These are phyloP conservation scores for Apiospora malaysiana DNA, from an alignment of 2,329 filamentous ascomycete species.

Conservation along the genomic window DNA sequence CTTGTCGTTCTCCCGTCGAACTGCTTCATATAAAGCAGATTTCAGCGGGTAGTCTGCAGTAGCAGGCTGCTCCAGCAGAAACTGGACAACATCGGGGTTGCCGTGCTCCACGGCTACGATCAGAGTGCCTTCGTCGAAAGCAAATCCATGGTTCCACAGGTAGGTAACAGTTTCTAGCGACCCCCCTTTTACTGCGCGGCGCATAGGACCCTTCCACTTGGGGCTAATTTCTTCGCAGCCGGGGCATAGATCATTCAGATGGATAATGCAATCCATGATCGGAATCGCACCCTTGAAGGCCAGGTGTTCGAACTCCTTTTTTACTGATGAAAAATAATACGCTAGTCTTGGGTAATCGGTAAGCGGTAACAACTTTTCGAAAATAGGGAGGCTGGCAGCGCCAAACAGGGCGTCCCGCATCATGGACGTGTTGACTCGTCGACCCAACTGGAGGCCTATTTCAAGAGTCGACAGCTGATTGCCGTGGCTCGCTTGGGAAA, in stretches of 20 bases:
- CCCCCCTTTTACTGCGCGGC: not conserved
- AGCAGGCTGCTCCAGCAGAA: not conserved
- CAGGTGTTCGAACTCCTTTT: not conserved
- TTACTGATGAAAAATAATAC: too few relatives aligned
- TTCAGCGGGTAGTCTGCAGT: not conserved
- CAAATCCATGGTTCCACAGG: not conserved
- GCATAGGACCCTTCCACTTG: too few relatives aligned
- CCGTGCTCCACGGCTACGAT: not conserved
- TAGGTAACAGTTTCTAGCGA: not conserved
- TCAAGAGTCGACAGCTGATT: not conserved
- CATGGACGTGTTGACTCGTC: fast-evolving
- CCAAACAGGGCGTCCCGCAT: fast-evolving
- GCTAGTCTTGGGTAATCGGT: not conserved
- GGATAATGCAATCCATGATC: too few relatives aligned
- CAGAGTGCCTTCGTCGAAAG: not conserved
- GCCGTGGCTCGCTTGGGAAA: not conserved
- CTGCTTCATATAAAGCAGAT: not conserved
- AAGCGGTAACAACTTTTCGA: not conserved
- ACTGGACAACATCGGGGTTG: not conserved
- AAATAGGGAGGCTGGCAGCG: not conserved
- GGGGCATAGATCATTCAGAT: too few relatives aligned
- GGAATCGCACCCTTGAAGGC: not conserved
- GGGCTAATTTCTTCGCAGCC: too few relatives aligned
- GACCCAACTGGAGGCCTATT: not conserved
- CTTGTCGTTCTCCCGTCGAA: not conserved